Base-by-base conservation (phyloP, 192 early-diverging fungal genomes). In the Coemansia sp. region DNA sequence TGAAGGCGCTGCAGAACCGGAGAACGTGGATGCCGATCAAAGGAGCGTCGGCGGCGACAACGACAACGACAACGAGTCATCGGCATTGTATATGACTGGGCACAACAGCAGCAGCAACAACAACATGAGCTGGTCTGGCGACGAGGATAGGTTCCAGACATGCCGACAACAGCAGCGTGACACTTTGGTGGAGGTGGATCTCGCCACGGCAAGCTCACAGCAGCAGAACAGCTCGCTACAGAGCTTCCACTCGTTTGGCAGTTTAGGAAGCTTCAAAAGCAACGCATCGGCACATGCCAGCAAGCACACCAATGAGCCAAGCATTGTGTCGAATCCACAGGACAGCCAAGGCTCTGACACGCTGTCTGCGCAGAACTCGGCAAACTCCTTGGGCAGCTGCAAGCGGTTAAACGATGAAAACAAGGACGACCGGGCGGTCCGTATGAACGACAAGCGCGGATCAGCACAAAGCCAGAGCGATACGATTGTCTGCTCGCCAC, bases 401-500 rank as follows among this genome's bases (percentile, higher is more conserved):
- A 25, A 15, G 51, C 51, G 51, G 1, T 25, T 8, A 16, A 5
- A 20, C 18, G 16, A 25, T 10, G 35, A 5, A 40, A 21, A 10
- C 20, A 35, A 59, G 34, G 40, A n/a, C 9, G 18, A 46, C 9
- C 39, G 39, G 20, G 20, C 8, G n/a, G 20, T 20, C 1, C 43
- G 43, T 7, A 25, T 59, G 7, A 74, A 45, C 59, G 72, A 72
- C 42, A 81, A 81, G 73, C 78, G 78, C 49, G 78, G 63, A 51
- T 81, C 78, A 16, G 63, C 73, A 21, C 78, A 72, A 55, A 81
- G 78, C 67, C 73, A 81, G 48, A 58, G 78, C 64, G 78, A 81
- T 28, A 81, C 78, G 2, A 74, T 81, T 58, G 67, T 81, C 28
- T 75, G 57, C 34, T 79, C 77, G 61, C 77, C 77, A 7, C 64